Conservation (phyloP, 1,284 basidiomycete genomes). For the Neolentinus lepideus region DNA sequence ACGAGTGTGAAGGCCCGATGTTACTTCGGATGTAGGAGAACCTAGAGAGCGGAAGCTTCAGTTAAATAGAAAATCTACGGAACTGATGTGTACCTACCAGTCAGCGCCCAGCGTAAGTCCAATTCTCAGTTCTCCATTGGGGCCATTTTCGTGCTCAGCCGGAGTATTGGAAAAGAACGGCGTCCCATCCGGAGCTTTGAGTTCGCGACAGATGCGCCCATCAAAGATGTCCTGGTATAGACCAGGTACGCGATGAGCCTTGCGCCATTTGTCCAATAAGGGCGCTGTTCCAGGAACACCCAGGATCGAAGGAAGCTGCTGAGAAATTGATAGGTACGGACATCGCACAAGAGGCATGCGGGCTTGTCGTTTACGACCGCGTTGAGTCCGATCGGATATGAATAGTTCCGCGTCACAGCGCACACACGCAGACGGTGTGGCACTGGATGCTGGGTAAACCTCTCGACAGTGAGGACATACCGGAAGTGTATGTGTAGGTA, state of each 20-base stretch:
- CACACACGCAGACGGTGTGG: background rate
- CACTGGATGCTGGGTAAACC: slow-evolving; percentile 4
- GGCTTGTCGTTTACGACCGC: background rate
- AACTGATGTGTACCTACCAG: slow-evolving; percentile 14
- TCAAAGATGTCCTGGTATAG: slow-evolving; percentile 18
- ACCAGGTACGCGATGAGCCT: slow-evolving; percentile 6
- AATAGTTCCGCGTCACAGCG: slow-evolving; percentile 7
- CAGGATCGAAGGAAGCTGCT: slow-evolving; percentile 11
- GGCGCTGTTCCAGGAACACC: slow-evolving; percentile 11
- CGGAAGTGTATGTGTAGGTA: slow-evolving; percentile 3
- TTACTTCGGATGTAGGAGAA: slow-evolving; percentile 25
- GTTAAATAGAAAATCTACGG: background rate
- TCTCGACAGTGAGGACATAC: slow-evolving; percentile 10
- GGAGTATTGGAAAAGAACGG: slow-evolving; percentile 13
- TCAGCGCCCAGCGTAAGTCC: slow-evolving; percentile 18
- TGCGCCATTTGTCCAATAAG: slow-evolving; percentile 13
- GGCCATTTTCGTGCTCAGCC: background rate
- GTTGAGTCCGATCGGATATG: background rate
- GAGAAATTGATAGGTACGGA: slow-evolving; percentile 8
- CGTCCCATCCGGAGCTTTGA: slow-evolving; percentile 11
- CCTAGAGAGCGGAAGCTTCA: slow-evolving; percentile 12
- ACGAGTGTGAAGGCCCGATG: slow-evolving; percentile 25
- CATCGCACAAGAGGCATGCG: slow-evolving; percentile 9
- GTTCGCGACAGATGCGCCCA: slow-evolving; percentile 12
- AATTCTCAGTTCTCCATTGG: slow-evolving; percentile 15